phyloP scores from a whole-genome alignment of 106 monocot genomes.

The Dendrobium officinale region DNA sequence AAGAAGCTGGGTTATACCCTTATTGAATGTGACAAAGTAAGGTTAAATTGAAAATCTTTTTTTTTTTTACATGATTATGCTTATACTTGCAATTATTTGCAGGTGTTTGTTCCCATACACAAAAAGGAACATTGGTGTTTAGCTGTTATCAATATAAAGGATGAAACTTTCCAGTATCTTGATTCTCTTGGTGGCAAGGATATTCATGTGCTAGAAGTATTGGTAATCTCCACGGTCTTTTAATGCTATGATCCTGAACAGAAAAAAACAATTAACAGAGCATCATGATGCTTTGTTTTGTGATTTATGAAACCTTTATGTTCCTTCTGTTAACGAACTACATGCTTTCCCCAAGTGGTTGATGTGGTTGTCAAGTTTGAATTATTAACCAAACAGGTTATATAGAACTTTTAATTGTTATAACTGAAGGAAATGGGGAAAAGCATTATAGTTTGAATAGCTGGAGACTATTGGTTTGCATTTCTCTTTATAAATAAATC shows the following conservation, averaged over 20 bases:
- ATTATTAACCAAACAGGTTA: background rate
- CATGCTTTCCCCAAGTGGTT: background rate
- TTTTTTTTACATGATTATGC: background rate
- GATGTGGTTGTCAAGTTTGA: background rate
- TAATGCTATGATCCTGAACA: background rate
- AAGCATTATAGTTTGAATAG: background rate
- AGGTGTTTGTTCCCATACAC: conserved; percentile 83
- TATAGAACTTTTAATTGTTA: background rate
- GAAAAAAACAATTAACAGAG: background rate
- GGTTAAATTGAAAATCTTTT: background rate
- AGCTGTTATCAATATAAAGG: conserved; percentile 59
- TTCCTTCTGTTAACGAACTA: background rate
- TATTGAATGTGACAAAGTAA: conserved; percentile 11
- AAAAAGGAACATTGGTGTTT: conserved; percentile 70
- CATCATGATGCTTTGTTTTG: background rate
- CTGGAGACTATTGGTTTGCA: background rate
- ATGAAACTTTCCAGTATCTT: conserved; percentile 56
- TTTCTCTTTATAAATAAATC: background rate
- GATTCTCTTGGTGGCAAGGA: conserved; percentile 87
- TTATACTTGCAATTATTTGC: conserved; percentile 10
- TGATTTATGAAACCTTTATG: background rate
- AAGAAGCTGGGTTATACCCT: conserved; percentile 5
- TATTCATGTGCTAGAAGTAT: conserved; percentile 27
- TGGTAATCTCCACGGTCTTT: conserved; percentile 30
- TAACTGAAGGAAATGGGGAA: background rate